phyloP scores from a whole-genome alignment of 495 filamentous ascomycete species.

The Neurospora sp. region DNA sequence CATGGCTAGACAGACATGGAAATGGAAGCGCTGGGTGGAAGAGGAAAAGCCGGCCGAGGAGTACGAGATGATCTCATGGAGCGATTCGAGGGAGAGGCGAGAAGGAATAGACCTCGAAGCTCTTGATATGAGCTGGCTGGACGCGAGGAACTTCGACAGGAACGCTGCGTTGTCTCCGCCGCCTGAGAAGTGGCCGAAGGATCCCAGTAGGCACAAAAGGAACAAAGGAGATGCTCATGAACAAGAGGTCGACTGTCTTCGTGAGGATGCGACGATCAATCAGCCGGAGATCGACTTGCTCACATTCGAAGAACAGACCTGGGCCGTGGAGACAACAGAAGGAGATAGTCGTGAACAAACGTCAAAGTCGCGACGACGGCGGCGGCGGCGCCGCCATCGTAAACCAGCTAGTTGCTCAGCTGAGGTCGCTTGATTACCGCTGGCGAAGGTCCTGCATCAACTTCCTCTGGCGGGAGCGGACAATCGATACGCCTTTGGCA shows the following conservation, averaged over 20 bases:
- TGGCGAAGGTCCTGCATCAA: neutral
- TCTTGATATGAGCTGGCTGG: neutral
- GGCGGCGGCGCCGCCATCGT: too few relatives aligned
- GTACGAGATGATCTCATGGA: fast-evolving
- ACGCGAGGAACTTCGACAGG: neutral
- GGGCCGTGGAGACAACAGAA: too few relatives aligned
- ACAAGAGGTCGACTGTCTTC: neutral
- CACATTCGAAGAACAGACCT: too few relatives aligned
- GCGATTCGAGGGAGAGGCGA: neutral
- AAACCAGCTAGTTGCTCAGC: neutral
- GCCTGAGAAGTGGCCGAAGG: neutral
- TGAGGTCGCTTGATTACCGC: neutral
- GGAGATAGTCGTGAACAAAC: too few relatives aligned
- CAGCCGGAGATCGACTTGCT: too few relatives aligned
- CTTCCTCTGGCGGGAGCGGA: neutral
- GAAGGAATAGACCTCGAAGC: neutral
- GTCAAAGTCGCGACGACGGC: too few relatives aligned
- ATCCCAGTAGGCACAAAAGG: too few relatives aligned
- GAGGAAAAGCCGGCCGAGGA: neutral
- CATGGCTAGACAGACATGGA: neutral
- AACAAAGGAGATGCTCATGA: neutral
- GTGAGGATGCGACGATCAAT: too few relatives aligned
- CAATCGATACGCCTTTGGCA: too few relatives aligned
- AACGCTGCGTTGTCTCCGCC: neutral
- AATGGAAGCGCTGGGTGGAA: neutral